Conservation (phyloP, 169 alveolate species). For the Fabrea salina region DNA sequence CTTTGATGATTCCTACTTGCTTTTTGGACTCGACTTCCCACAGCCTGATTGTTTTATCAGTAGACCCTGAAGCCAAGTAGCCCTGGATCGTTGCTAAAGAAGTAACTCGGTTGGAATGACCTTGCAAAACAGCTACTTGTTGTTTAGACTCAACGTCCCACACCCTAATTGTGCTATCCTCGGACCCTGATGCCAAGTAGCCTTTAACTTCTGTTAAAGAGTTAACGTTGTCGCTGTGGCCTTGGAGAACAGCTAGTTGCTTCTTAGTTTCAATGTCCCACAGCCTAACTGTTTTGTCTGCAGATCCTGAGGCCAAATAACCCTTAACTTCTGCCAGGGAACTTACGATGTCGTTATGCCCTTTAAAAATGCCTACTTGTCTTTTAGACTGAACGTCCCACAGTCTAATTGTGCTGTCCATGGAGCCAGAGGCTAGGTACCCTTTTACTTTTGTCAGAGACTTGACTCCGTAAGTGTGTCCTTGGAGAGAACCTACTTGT, state of each 20-base stretch:
- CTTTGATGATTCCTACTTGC: neutral
- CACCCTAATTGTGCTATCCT: neutral
- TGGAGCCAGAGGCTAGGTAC: neutral
- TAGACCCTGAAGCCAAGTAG: neutral
- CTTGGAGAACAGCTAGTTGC: neutral
- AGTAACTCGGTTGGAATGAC: neutral
- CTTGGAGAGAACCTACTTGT: neutral
- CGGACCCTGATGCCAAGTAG: neutral
- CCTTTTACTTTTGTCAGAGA: neutral
- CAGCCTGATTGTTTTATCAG: neutral
- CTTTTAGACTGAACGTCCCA: neutral
- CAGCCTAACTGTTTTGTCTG: neutral
- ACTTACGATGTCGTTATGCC: neutral
- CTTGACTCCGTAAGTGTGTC: neutral
- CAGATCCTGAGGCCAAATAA: neutral
- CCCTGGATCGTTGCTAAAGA: neutral
- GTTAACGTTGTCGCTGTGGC: neutral
- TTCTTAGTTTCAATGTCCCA: neutral
- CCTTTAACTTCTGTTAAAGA: neutral
- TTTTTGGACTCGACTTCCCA: neutral
- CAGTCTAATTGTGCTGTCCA: neutral
- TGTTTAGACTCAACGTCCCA: neutral
- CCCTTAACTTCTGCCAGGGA: neutral
- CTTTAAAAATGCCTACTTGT: neutral
- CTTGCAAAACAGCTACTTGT: neutral